These are phyloP conservation scores for Astragalus glycyphyllos DNA, from an alignment of 306 rosid genomes.

Conservation along the genomic window DNA sequence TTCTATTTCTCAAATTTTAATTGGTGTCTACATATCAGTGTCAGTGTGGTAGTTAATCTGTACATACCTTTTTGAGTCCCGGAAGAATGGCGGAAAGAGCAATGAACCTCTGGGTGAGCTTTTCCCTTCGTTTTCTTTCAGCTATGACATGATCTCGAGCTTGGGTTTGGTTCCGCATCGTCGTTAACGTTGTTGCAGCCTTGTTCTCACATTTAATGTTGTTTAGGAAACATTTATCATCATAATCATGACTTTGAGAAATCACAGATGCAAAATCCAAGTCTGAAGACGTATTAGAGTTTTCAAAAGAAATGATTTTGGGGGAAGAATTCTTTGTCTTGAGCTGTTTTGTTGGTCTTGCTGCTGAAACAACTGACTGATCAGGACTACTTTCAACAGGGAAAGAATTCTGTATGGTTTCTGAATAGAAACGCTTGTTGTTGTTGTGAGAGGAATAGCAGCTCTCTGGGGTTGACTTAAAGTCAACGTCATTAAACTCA, in stretches of 20 bases:
- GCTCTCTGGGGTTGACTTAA: conserved; percentile 36
- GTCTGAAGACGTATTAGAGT: conserved; percentile 42
- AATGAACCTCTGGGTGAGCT: conserved; percentile 85
- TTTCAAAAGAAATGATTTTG: conserved; percentile 65
- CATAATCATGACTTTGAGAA: conserved; percentile 34
- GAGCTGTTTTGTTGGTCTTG: conserved; percentile 41
- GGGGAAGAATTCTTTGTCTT: conserved; percentile 35
- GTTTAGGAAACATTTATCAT: conserved; percentile 30
- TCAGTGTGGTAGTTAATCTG: too few species aligned
- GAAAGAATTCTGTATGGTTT: conserved; percentile 14
- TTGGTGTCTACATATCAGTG: too few species aligned
- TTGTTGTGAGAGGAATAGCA: conserved; percentile 20
- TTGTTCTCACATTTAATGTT: conserved; percentile 40
- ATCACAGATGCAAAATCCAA: conserved; percentile 39
- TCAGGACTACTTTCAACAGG: conserved; percentile 33
- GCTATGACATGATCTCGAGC: conserved; percentile 83
- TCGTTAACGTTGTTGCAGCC: not conserved
- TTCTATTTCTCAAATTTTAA: too few species aligned
- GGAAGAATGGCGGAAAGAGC: conserved; percentile 87
- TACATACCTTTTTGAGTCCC: conserved; percentile 79
- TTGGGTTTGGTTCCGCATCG: conserved; percentile 41
- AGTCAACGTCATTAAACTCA: conserved; percentile 43
- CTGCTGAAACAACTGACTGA: not conserved
- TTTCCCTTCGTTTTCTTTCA: conserved; percentile 84
- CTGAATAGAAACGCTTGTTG: conserved; percentile 30